Evolutionary conservation across 345 rosid genomes (phyloP).

Genomic region (Eucalyptus victrix): DNA sequence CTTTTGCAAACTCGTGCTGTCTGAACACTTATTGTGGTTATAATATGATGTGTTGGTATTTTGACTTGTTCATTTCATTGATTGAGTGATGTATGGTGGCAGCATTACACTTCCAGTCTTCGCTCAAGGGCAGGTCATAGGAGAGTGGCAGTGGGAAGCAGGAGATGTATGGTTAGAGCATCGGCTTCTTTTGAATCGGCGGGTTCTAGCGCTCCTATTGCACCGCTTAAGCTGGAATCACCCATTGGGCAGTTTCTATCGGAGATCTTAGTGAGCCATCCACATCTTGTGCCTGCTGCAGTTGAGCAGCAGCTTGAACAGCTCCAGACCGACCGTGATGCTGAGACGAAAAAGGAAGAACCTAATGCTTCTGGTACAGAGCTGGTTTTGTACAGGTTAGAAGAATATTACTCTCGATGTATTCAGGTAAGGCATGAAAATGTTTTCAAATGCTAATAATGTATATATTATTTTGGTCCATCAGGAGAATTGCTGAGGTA

Average conservation of each 20-base stretch:
- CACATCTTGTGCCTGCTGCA: conserved; percentile 93
- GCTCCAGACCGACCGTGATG: conserved; percentile 78
- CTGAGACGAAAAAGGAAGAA: conserved; percentile 56
- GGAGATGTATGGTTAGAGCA: conserved; percentile 40
- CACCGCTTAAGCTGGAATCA: conserved; percentile 81
- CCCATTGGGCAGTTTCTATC: conserved; percentile 89
- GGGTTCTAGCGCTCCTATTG: conserved; percentile 36
- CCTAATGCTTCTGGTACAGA: conserved; percentile 61
- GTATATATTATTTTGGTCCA: neutral
- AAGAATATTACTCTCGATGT: neutral
- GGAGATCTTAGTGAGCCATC: conserved; percentile 75
- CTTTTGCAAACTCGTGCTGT: neutral
- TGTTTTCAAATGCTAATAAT: neutral
- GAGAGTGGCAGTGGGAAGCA: conserved; percentile 12
- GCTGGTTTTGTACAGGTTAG: conserved; percentile 72
- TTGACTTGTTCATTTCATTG: neutral
- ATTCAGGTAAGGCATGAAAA: neutral
- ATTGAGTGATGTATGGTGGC: conserved; percentile 14
- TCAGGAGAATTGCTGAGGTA: conserved; percentile 93
- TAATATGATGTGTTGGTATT: neutral
- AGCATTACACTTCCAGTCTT: conserved; percentile 17
- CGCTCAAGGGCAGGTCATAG: conserved; percentile 8
- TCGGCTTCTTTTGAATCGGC: conserved; percentile 39
- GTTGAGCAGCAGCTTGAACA: conserved; percentile 95
- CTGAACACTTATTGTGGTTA: neutral